Evolutionary conservation across 2,329 filamentous ascomycete genomes (phyloP), one percentile per base, ranked within the genome.

Genomic region (Pseudogymnoascus sp.): DNA sequence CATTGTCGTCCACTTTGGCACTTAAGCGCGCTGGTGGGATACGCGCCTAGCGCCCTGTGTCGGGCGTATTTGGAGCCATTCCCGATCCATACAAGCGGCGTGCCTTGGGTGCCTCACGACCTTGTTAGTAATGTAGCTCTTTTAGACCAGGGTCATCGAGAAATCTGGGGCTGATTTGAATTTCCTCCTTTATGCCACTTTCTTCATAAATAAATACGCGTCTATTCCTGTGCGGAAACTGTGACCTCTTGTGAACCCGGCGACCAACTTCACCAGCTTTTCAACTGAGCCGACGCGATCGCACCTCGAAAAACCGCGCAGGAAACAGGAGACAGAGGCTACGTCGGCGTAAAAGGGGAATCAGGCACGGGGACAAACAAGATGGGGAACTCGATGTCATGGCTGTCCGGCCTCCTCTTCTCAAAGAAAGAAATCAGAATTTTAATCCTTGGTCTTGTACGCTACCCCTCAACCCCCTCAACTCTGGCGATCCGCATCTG

Each of bases 391-490:
- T 60, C 59, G 8, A 78, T 87, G 74, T 88, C 85, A 75, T 87
- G 85, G 84, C 79, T 91, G 71, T 90, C 88, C 62, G 77, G 79
- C 76, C 79, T 95, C 66, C 71, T 96, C 66, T 97, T 89, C 87
- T 80, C 90, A 44, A 97, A 97, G 82, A 99, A 97, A 80, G 94
- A 99, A 79, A 97, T 97, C 68, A 83, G 94, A 71, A 99, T 99
- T 78, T 78, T 99, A 75, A 97, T 97, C 69, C 79, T 97, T 65
- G 92, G 92, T 72, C 84, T 97, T 78, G 92, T 97, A 88, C 70
- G 87, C 75, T 60, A 59, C 50, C 62, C 62, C 42, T 59, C 47
- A 62, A 60, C 56, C 47, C 61, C 62, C 42, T 59, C 50, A 62
- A 60, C 56, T 63, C 60, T 23, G 16, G 59, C 47, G 59, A 61